Evolutionary conservation across 179 eudicot species (phyloP), one percentile per base, ranked within the genome.

Genomic region (Camellia oleifera): DNA sequence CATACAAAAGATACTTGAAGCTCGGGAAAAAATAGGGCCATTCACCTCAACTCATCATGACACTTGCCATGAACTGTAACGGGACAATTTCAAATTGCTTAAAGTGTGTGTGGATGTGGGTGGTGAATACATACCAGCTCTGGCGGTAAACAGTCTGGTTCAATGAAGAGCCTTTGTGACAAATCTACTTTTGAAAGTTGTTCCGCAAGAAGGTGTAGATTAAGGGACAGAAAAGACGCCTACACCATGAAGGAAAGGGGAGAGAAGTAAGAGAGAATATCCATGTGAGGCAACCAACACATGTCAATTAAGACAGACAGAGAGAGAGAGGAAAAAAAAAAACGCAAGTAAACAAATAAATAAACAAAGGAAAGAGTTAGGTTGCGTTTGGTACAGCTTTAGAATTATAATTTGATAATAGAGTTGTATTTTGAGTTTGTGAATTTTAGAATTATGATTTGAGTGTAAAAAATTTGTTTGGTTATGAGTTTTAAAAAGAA

Each of bases 151-250:
- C 90, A 69, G 79, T 91, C 97, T 57, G 85, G 80, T 79, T 89
- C 95, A 62, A 92, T 83, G 78, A 91, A 89, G 73, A 91, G 93
- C 83, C 97, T 89, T 80, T 85, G 46, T 8, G 92, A 84, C 73
- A 90, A 60, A 85, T 86, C 88, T 76, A 88, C 84, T 84, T 85
- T 90, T 69, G 83, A 84, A 71, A 93, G 91, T 81, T 88, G 92
- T 77, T 90, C 88, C 2, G 92, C 85, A 68, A 92, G 92, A 53
- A 75, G 80, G 63, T 89, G 73, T 77, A 92, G 84, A 90, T 90
- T 81, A 26, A 91, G 87, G 65, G 91, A 88, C 77, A 93, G 88
- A 88, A 87, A 88, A 2, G 94, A 82, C 58, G 83, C 89, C 97
- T 93, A 67, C 67, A 87, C 7, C n/a, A 3, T 67, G 60, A 74